Conservation (phyloP, 352 stramenopile genomes). For the Pythium apleroticum region DNA sequence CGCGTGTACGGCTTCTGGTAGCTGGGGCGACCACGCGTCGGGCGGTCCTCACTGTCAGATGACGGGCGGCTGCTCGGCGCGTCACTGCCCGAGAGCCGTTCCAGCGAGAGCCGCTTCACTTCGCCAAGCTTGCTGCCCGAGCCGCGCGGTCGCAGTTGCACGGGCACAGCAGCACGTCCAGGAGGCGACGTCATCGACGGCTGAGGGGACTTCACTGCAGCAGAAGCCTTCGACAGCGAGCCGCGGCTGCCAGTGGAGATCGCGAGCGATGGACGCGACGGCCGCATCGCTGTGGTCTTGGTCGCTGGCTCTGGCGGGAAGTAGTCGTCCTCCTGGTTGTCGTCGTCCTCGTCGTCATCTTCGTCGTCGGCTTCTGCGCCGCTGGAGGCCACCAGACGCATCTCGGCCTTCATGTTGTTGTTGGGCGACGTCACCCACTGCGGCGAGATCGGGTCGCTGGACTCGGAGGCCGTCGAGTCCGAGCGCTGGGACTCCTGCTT, state of each 20-base stretch:
- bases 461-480: slow-evolving; percentile 20
- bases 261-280: slow-evolving; percentile 9
- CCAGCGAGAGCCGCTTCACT: slow-evolving; percentile 31
- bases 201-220: neutral
- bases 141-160: slow-evolving; percentile 33
- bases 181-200: slow-evolving; percentile 6
- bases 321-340: slow-evolving; percentile 18
- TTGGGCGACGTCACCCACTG: slow-evolving; percentile 15
- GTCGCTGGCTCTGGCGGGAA: slow-evolving; percentile 26
- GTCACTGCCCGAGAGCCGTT: slow-evolving; percentile 25
- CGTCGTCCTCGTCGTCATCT: slow-evolving; percentile 26
- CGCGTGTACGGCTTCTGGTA: slow-evolving; percentile 33
- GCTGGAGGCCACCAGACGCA: neutral
- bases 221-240: neutral
- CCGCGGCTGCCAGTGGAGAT: slow-evolving; percentile 9
- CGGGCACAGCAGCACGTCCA: slow-evolving; percentile 11
- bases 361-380: slow-evolving; percentile 27
- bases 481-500: slow-evolving; percentile 37
- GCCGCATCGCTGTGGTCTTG: slow-evolving; percentile 3
- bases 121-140: slow-evolving; percentile 34
- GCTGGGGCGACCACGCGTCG: slow-evolving; percentile 22
- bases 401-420: neutral
- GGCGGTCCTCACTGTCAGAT: slow-evolving; percentile 13
- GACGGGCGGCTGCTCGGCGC: slow-evolving; percentile 7
- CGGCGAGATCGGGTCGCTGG: slow-evolving; percentile 17